Evolutionary conservation across 192 early-diverging fungal genomes (phyloP), one percentile per base, ranked within the genome.

Genomic region (Mortierella claussenii): DNA sequence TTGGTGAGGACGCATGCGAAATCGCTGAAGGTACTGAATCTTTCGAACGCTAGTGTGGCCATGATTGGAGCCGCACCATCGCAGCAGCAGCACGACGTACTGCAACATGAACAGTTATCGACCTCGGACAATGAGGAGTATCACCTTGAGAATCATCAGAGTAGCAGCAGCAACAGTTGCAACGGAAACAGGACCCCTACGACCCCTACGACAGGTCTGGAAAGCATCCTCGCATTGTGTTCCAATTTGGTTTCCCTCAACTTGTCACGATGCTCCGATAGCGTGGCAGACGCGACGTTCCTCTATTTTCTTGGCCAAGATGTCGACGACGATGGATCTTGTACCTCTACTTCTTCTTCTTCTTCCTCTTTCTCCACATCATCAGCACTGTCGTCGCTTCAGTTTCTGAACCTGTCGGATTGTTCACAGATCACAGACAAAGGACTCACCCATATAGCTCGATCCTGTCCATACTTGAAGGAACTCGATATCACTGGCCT

Each of bases 401-500:
- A 36, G 23, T 2, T 8, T 17, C 26, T 76, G 50, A 56, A 55
- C 37, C 12, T 76, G 10, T 56, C 63, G 3, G 26, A 55, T 30
- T 76, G 73, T 31, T 32, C 30, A 2, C 42, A 62, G 0, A 36
- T 67, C 30, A 67, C 64, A 7, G 62, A 76, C 36, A 32, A 36
- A 1, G 73, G 73, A 0, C 18, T 76, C 10, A 24, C 13, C 3
- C 2, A 20, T 3, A 12, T 67, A 17, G 46, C 65, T 17, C 2
- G 15, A 20, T 5, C 7, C n/a, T 67, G 64, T 42, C 45, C 46
- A 0, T 26, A 57, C 4, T 37, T 76, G 1, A 28, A 30, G 8
- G 46, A 45, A 13, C 53, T 76, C 3, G 73, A 76, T 57, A 61
- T 76, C 46, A 49, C 63, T 2, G 73, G 24, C 8, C 18, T 65